A percentile compares a stretch with the other conserved stretches of the same genome.
These are phyloP conservation scores for Lyophyllum decastes DNA, from an alignment of 768 basidiomycete species.

Conservation along the genomic window DNA sequence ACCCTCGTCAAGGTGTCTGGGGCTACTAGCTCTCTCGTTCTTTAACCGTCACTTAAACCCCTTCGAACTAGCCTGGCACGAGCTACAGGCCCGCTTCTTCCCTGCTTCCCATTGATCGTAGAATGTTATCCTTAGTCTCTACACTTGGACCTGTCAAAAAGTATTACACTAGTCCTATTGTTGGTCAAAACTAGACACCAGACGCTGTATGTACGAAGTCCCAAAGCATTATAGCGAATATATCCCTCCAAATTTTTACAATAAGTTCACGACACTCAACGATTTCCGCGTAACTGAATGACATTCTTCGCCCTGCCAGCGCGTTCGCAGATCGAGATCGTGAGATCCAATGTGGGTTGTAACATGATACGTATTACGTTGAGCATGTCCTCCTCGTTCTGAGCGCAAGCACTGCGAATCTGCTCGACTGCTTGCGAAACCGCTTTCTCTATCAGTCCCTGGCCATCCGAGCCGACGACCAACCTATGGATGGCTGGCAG, in stretches of 20 bases:
- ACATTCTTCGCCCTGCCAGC: neutral
- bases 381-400: neutral
- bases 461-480: neutral
- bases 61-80: no score
- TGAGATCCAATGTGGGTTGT: neutral
- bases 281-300: no score
- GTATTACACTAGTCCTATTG: neutral
- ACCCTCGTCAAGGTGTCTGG: conserved; percentile 3
- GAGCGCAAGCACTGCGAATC: neutral
- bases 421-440: neutral
- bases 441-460: neutral
- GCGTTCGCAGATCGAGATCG: neutral
- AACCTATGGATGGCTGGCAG: neutral
- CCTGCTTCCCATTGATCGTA: neutral
- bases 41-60: neutral
- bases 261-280: no score
- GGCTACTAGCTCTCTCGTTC: conserved; percentile 8
- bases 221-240: neutral
- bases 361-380: neutral
- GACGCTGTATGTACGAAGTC: neutral
- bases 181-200: neutral
- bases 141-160: neutral
- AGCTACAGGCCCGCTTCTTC: neutral
- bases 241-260: no score
- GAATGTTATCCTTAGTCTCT: neutral